Conservation (phyloP, 345 rosid genomes). For the Rhizophora mangle region DNA sequence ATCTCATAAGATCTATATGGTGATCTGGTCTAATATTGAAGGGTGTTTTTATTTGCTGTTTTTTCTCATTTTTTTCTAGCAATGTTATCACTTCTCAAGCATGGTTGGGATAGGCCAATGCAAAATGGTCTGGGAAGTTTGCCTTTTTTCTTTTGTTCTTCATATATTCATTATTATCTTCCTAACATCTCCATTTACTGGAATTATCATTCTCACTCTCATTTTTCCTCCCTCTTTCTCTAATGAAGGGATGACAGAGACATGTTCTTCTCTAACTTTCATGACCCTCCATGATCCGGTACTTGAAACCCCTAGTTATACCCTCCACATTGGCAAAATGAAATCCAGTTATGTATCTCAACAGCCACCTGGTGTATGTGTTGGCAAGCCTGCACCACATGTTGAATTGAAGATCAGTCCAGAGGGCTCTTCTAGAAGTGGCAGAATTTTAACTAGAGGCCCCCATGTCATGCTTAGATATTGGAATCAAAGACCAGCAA, state of each 20-base stretch:
- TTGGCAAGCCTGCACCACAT: slow-evolving; percentile 84
- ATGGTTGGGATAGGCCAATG: too few species aligned
- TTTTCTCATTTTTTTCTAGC: too few species aligned
- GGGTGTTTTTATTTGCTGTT: too few species aligned
- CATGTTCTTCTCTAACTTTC: slow-evolving; percentile 77
- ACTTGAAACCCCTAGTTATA: slow-evolving; percentile 16
- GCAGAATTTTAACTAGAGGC: slow-evolving; percentile 73
- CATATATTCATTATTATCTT: background rate
- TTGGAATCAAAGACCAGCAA: slow-evolving; percentile 44
- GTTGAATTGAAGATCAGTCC: slow-evolving; percentile 51
- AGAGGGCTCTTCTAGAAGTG: slow-evolving; percentile 42
- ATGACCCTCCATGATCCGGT: slow-evolving; percentile 53
- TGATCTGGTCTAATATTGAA: too few species aligned
- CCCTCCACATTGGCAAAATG: slow-evolving; percentile 17
- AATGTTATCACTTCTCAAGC: too few species aligned
- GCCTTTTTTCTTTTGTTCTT: too few species aligned
- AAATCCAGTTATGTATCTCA: slow-evolving; percentile 11
- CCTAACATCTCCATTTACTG: background rate
- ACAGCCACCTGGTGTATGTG: slow-evolving; percentile 55
- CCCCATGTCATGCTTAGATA: slow-evolving; percentile 76
- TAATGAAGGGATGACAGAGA: slow-evolving; percentile 77
- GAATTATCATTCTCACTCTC: slow-evolving; percentile 11
- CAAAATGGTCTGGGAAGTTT: too few species aligned
- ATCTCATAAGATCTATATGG: too few species aligned
- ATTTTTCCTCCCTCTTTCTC: background rate